A percentile compares a stretch with the other conserved stretches of the same genome.
These are phyloP conservation scores for Beta macrorhiza DNA, from an alignment of 179 eudicot species.

Conservation along the genomic window DNA sequence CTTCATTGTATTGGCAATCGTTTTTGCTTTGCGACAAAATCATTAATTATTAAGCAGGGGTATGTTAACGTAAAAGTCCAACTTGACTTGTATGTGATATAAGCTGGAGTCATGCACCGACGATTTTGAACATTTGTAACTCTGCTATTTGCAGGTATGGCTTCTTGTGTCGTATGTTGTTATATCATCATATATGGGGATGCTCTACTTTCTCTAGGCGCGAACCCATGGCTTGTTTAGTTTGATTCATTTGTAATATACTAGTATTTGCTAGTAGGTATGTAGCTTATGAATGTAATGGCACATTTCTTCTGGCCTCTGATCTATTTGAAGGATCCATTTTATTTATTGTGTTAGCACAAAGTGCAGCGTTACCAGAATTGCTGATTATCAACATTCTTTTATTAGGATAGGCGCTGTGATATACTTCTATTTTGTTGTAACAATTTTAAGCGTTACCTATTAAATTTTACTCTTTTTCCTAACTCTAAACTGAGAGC, in stretches of 20 bases:
- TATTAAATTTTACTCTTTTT: background rate
- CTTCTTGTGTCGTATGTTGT: background rate
- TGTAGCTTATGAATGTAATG: background rate
- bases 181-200: background rate
- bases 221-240: background rate
- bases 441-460: background rate
- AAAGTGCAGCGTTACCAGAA: background rate
- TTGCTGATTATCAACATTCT: no score
- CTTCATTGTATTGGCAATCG: constrained; percentile 36
- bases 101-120: background rate
- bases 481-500: background rate
- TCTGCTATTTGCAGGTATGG: constrained; percentile 6
- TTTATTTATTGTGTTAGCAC: background rate
- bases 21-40: constrained; percentile 23
- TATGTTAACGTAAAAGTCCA: background rate
- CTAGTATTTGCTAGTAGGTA: background rate
- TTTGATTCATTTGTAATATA: background rate
- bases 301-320: background rate
- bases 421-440: background rate
- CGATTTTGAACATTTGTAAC: background rate
- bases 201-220: background rate
- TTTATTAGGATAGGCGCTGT: no score
- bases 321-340: background rate
- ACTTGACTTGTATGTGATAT: background rate
- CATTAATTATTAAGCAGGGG: constrained; percentile 14